phyloP scores from a whole-genome alignment of 2,329 filamentous ascomycete genomes.

The Whalleya microplaca region DNA sequence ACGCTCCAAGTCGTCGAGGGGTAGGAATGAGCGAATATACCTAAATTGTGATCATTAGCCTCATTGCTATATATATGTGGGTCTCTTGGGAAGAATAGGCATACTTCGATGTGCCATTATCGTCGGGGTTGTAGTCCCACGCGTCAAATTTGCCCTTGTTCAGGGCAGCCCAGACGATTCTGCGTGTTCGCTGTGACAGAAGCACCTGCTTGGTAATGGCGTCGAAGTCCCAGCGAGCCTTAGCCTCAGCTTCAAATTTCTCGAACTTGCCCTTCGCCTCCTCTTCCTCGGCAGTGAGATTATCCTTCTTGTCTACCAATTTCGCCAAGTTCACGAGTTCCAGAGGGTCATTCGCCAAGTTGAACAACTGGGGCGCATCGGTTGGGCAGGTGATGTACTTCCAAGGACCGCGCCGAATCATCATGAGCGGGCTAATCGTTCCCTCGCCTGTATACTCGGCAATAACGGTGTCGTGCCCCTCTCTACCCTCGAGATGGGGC shows the following conservation, averaged over 20 bases:
- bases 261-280: constrained; percentile 56
- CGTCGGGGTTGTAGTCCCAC: constrained; percentile 83
- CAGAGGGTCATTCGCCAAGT: constrained; percentile 73
- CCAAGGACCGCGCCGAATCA: constrained; percentile 89
- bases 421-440: constrained; percentile 85
- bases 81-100: constrained; percentile 37
- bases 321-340: constrained; percentile 76
- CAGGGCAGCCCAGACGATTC: constrained; percentile 79
- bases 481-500: constrained; percentile 70
- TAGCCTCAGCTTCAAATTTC: constrained; percentile 75
- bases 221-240: constrained; percentile 78
- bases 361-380: constrained; percentile 83
- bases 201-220: constrained; percentile 76
- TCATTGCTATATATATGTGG: not conserved
- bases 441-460: constrained; percentile 96
- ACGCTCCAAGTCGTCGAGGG: constrained; percentile 79
- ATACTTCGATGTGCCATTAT: constrained; percentile 70
- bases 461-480: constrained; percentile 84
- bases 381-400: constrained; percentile 88
- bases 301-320: constrained; percentile 42
- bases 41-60: constrained; percentile 46
- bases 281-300: constrained; percentile 47
- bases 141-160: constrained; percentile 74
- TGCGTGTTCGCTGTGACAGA: constrained; percentile 75
- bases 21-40: constrained; percentile 84